Conservation (phyloP, 192 early-diverging fungal species). For the Coemansia sp. region DNA sequence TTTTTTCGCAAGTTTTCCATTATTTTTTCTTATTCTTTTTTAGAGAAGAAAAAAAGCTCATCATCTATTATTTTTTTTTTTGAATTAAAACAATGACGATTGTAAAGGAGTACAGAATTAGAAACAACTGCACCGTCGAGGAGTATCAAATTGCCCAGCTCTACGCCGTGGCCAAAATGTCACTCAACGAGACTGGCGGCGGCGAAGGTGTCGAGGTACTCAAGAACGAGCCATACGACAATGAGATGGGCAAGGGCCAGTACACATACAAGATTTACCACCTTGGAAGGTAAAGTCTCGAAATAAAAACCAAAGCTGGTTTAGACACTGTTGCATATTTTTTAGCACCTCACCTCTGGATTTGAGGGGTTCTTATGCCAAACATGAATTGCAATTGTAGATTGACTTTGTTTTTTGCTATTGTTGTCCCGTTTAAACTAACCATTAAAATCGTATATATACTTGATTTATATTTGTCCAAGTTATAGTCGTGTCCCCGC, state of each 20-base stretch:
- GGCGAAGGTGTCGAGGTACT: conserved; percentile 81
- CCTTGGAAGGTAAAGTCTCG: conserved; percentile 36
- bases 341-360: too few relatives aligned
- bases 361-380: too few relatives aligned
- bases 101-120: conserved; percentile 75
- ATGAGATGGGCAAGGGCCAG: conserved; percentile 71
- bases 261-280: conserved; percentile 79
- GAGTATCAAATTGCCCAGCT: conserved; percentile 79
- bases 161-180: conserved; percentile 73
- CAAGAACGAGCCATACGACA: conserved; percentile 76
- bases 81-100: conserved; percentile 49
- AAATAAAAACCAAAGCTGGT: background rate
- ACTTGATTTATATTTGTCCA: conserved; percentile 2
- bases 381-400: background rate
- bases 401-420: conserved; percentile 2
- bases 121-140: conserved; percentile 71
- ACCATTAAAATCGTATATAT: background rate
- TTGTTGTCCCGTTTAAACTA: background rate
- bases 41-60: background rate
- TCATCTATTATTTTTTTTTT: background rate
- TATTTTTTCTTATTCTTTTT: background rate
- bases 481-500: conserved; percentile 60
- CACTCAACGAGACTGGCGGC: conserved; percentile 73
- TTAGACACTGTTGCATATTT: too few relatives aligned
- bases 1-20: background rate